These are phyloP conservation scores for Rhizoclosmatium globosum DNA, from an alignment of 192 early-diverging fungal species.

Conservation along the genomic window DNA sequence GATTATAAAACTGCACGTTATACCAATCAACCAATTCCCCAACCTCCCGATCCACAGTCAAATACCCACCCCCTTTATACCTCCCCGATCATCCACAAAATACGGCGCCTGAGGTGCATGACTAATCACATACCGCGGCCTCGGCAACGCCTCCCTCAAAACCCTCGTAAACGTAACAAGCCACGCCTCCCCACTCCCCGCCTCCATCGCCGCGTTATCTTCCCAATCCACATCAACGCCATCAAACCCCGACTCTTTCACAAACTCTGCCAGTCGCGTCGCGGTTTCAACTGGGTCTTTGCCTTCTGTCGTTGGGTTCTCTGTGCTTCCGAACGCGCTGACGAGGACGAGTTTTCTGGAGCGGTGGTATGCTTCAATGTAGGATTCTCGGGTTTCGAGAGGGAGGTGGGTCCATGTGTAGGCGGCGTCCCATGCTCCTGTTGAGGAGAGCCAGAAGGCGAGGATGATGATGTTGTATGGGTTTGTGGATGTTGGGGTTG, in stretches of 20 bases:
- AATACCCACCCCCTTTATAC: constrained; percentile 37
- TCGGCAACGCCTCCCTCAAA: constrained; percentile 39
- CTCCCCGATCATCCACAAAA: background rate
- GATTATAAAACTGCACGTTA: constrained; percentile 52
- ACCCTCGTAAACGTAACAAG: constrained; percentile 38
- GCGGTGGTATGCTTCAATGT: constrained; percentile 32
- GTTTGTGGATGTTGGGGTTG: background rate
- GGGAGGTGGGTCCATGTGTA: background rate
- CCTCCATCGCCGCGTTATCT: constrained; percentile 44
- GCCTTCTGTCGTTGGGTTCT: constrained; percentile 37
- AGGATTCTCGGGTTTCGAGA: background rate
- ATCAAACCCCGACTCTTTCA: constrained; percentile 47
- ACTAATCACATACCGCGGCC: constrained; percentile 39
- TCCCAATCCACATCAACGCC: constrained; percentile 53
- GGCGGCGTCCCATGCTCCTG: background rate
- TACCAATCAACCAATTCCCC: constrained; percentile 48
- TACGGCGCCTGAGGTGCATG: constrained; percentile 46
- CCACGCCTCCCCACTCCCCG: constrained; percentile 47
- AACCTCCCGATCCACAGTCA: constrained; percentile 31
- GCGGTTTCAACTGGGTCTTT: constrained; percentile 36
- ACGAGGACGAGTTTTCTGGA: constrained; percentile 43
- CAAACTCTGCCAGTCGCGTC: constrained; percentile 39
- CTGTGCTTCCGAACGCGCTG: constrained; percentile 46
- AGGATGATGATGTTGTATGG: background rate
- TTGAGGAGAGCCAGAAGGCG: background rate